Conservation (phyloP, 768 basidiomycete species). For the Daedalea quercina region DNA sequence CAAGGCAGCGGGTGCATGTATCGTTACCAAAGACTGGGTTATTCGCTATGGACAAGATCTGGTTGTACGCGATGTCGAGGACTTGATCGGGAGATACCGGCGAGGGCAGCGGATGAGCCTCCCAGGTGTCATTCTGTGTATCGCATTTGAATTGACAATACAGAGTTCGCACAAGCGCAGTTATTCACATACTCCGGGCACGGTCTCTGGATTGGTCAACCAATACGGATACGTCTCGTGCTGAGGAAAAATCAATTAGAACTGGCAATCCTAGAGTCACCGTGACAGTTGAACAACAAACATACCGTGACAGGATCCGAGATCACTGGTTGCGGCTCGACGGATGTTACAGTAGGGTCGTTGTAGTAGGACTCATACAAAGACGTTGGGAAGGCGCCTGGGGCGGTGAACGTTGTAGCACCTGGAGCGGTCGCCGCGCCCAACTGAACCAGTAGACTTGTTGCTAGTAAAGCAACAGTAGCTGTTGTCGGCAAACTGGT, state of each 20-base stretch:
- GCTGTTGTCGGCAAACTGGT: too few species aligned
- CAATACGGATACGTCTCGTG: slow-evolving; percentile 48
- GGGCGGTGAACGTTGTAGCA: slow-evolving; percentile 36
- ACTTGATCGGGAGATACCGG: slow-evolving; percentile 39
- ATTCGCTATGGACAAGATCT: slow-evolving; percentile 47
- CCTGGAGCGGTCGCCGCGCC: too few species aligned
- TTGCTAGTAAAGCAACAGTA: too few species aligned
- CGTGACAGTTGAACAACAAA: too few species aligned
- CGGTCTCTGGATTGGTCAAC: slow-evolving; percentile 54
- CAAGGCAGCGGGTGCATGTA: slow-evolving; percentile 54
- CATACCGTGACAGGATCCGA: slow-evolving; percentile 62
- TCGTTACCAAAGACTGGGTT: slow-evolving; percentile 48
- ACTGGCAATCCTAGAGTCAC: background rate
- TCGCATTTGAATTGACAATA: too few species aligned
- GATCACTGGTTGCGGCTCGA: slow-evolving; percentile 71
- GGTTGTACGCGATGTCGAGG: slow-evolving; percentile 44
- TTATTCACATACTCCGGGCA: slow-evolving; percentile 36
- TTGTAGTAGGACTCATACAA: slow-evolving; percentile 62
- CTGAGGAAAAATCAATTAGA: slow-evolving; percentile 23
- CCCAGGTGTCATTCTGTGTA: slow-evolving; percentile 43
- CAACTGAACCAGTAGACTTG: too few species aligned
- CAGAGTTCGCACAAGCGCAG: too few species aligned
- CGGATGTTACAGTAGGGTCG: slow-evolving; percentile 62
- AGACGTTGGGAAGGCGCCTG: slow-evolving; percentile 61
- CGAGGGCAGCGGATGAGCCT: slow-evolving; percentile 63